Evolutionary conservation across 2,329 filamentous ascomycete species (phyloP).

Genomic region (Didymellaceae sp.): DNA sequence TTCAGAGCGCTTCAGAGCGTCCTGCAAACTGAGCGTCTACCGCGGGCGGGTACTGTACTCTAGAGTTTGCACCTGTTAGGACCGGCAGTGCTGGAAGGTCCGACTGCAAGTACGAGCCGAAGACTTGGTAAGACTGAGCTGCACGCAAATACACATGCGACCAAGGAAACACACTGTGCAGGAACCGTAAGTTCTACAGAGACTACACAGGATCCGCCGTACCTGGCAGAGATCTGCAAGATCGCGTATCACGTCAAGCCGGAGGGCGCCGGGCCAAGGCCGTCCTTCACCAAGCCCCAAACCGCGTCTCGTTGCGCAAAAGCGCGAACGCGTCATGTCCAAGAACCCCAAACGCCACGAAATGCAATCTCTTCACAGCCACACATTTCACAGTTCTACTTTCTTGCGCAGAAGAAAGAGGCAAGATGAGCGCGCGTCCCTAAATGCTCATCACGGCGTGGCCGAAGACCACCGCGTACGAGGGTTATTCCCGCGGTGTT

Average conservation of each 20-base stretch:
- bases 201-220: conserved; percentile 16
- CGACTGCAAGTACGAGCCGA: background rate
- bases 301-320: background rate
- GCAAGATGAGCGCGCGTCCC: conserved; percentile 4
- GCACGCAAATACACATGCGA: conserved; percentile 1
- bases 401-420: background rate
- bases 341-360: conserved; percentile 2
- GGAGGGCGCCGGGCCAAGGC: conserved; percentile 15
- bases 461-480: conserved; percentile 9
- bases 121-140: background rate
- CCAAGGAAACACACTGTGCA: conserved; percentile 4
- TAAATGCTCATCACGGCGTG: conserved; percentile 11
- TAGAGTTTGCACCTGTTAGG: background rate
- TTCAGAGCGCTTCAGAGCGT: background rate
- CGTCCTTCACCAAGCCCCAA: background rate
- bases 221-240: conserved; percentile 30
- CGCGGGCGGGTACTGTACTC: background rate
- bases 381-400: conserved; percentile 1
- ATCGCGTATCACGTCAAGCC: conserved; percentile 18
- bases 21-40: too few species aligned
- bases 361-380: conserved; percentile 7
- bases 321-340: conserved; percentile 2
- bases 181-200: conserved; percentile 1
- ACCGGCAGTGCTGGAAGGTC: background rate
- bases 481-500: conserved; percentile 3